Evolutionary conservation across 2,329 filamentous ascomycete genomes (phyloP).

Genomic region (Fusarium pseudoanthophilum): DNA sequence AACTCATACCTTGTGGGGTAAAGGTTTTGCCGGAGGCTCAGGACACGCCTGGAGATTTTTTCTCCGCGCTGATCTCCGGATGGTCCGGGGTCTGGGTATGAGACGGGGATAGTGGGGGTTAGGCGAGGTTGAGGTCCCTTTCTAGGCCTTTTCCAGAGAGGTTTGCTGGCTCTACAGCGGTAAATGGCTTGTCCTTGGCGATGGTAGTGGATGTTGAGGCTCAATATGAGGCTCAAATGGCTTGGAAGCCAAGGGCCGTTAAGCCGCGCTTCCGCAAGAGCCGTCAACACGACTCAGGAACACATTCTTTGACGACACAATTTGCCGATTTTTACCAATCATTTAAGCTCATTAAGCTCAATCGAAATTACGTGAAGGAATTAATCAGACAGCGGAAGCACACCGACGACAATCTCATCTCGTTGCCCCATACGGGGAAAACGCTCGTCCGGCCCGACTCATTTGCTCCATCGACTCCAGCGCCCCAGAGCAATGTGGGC

Average conservation of each 20-base stretch:
- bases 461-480: conserved; percentile 13
- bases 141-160: background rate
- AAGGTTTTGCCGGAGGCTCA: conserved; percentile 15
- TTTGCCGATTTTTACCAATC: conserved; percentile 13
- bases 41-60: background rate
- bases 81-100: conserved; percentile 10
- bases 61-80: conserved; percentile 16
- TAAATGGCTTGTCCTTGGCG: background rate
- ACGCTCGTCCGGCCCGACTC: conserved; percentile 28
- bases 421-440: conserved; percentile 19
- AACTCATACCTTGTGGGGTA: conserved; percentile 10
- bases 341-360: background rate
- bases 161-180: background rate
- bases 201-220: conserved; percentile 3
- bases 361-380: background rate
- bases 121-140: background rate
- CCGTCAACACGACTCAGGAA: background rate
- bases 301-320: background rate
- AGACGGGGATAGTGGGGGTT: background rate
- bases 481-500: conserved; percentile 21
- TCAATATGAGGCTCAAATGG: conserved; percentile 20
- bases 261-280: background rate
- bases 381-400: background rate
- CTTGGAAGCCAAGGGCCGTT: background rate
- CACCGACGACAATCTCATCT: background rate